Base-by-base conservation (phyloP, 2,329 filamentous ascomycete genomes). In the Zalaria obscura region DNA sequence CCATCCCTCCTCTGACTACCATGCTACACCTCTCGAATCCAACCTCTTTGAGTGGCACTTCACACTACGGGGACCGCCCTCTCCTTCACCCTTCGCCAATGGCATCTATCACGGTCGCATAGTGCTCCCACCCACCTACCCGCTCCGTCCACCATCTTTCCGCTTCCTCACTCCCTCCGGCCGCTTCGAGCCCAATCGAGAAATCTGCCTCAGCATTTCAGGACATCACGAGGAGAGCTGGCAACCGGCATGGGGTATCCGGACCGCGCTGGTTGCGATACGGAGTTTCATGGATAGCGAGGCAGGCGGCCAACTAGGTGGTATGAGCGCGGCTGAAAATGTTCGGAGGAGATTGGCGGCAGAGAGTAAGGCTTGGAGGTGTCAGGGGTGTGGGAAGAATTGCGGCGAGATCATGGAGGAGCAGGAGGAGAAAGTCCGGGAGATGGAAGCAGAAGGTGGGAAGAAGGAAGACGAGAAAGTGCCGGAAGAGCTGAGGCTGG, bases 11-110 rank as follows among this genome's bases (percentile, higher is more conserved):
- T 70, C 83, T 41, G 86, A 94, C 66, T 93, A 89, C 64, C 76
- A 81, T 51, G 91, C 89, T 34, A 71, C 79, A 3, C 91, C 91
- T 0, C 76, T 89, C 47, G 89, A 96, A 57, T 71, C 76, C 28
- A 87, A 96, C 63, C 78, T 98, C 41, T 94, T 94, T 65, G 88
- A 96, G 64, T 98, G 91, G 91, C 91, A 98, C 68, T 98, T 96
- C 65, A 98, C 91, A 0, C 72, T 98, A n/a, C 78, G 81, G 40
- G 91, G 91, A 0, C 88, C 89, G 0, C 89, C 89, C 0, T 69
- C 75, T 28, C 73, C 74, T 11, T 88, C 86, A 0, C 76, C 80
- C 32, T 95, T 88, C 64, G 76, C 77, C 36, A 67, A 71, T 28
- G 91, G 91, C 38, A 75, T 95, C 55, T 98, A 96, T 67, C 91